phyloP scores from a whole-genome alignment of 208 protist species.

The Wallacemonas sp. region DNA sequence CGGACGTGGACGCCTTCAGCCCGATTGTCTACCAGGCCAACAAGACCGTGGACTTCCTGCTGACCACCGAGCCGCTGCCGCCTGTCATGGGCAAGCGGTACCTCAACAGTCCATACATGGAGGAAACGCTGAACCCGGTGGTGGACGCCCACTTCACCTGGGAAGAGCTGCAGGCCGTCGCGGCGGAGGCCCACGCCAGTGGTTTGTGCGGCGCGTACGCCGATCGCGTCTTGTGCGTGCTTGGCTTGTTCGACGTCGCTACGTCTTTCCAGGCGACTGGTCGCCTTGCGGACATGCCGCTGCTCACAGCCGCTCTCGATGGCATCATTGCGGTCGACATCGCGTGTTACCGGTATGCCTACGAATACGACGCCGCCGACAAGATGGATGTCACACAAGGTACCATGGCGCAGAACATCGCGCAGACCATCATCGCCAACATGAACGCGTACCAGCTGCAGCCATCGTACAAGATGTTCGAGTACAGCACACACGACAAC shows the following conservation, averaged over 20 bases:
- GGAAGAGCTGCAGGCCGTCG: constrained; percentile 22
- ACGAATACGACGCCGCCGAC: constrained; percentile 24
- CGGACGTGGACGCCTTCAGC: constrained; percentile 26
- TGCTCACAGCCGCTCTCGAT: constrained; percentile 13
- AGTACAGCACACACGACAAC: constrained; percentile 50
- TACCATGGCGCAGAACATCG: constrained; percentile 34
- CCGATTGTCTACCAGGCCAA: constrained; percentile 36
- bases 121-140: constrained; percentile 8
- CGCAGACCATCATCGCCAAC: constrained; percentile 41
- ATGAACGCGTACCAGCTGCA: constrained; percentile 30
- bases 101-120: constrained; percentile 14
- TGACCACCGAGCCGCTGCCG: constrained; percentile 28
- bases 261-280: constrained; percentile 24
- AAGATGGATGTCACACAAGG: constrained; percentile 27
- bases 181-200: constrained; percentile 28
- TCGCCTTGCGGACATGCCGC: constrained; percentile 13
- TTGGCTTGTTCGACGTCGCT: constrained; percentile 38
- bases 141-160: constrained; percentile 34
- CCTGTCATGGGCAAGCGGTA: constrained; percentile 15
- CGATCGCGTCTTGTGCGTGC: constrained; percentile 17
- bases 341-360: constrained; percentile 10
- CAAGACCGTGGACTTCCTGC: constrained; percentile 29
- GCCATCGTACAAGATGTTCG: constrained; percentile 24
- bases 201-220: constrained; percentile 24
- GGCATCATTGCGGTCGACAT: constrained; percentile 4